Evolutionary conservation across 2,329 filamentous ascomycete species (phyloP), one percentile per base, ranked within the genome.

Genomic region (Calonectria naviculata): DNA sequence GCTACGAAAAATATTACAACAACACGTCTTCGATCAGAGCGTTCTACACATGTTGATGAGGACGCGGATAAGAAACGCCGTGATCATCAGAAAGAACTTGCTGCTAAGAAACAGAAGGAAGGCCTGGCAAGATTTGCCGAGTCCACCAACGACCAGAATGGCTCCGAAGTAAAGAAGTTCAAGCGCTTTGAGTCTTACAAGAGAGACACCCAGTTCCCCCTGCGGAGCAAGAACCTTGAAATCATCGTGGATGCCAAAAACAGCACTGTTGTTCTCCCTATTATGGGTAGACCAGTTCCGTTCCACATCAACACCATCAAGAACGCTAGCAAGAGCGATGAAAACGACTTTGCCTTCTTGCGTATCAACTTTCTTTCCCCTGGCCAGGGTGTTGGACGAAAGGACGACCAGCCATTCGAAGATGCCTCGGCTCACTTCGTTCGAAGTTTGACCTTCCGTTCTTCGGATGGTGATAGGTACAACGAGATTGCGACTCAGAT

Each of bases 121-220:
- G 97, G 97, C 64, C 84, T 98, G 28, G 93, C 92, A 21, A 90
- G 95, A 73, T 99, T 97, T 81, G 91, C 94, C 47, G 95, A 97
- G 79, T 94, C 94, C 0, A 95, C 93, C 0, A 93, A 92, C 70
- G 94, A 93, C 69, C 89, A 96, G 74, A 97, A 98, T 79, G 97
- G 96, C 38, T 92, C 92, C n/a, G 93, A 97, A 75, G 93, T 97
- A 82, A 98, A 98, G 88, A 97, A 96, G 85, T 98, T 99, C 88
- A 98, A 98, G 87, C 94, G 95, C 67, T 99, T 98, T 80, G 97
- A 99, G 83, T 99, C 97, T 0, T 99, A 99, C 87, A 99, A 98
- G 87, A 92, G 96, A 71, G 97, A 98, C 82, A 98, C 97, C 78
- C 96, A 98, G 83, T 91, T 99, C 65, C 97, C 97, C 2, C 81